phyloP scores from a whole-genome alignment of 805 yeast genomes.

The Candida methanosorbosa region DNA sequence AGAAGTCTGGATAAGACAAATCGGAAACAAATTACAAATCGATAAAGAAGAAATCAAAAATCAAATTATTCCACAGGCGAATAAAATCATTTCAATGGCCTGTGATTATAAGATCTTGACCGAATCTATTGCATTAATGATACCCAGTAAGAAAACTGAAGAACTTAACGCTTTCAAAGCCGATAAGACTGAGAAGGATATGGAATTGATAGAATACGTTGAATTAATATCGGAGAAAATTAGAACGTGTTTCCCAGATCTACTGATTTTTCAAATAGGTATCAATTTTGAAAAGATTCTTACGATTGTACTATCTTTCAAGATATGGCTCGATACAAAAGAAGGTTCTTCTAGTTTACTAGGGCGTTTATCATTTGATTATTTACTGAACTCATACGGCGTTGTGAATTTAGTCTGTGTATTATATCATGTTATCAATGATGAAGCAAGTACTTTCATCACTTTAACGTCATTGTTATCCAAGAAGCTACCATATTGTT shows the following conservation, averaged over 20 bases:
- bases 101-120: conserved; percentile 19
- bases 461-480: conserved; percentile 17
- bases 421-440: conserved; percentile 15
- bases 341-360: neutral
- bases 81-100: conserved; percentile 16
- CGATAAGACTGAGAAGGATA: conserved; percentile 4
- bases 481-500: conserved; percentile 17
- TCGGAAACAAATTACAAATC: conserved; percentile 25
- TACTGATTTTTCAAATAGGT: conserved; percentile 21
- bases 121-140: conserved; percentile 3
- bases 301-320: conserved; percentile 13
- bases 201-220: conserved; percentile 10
- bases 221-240: conserved; percentile 15
- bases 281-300: conserved; percentile 19
- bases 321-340: conserved; percentile 2
- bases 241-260: conserved; percentile 19
- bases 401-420: conserved; percentile 19
- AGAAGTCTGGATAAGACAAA: conserved; percentile 41
- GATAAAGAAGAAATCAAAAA: conserved; percentile 7
- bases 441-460: conserved; percentile 13
- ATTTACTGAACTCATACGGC: neutral
- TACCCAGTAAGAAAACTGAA: conserved; percentile 4
- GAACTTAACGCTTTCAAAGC: conserved; percentile 4
- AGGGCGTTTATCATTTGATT: neutral
- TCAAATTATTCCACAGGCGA: conserved; percentile 6